Percentiles rank a stretch among this genome's conserved stretches.
Conservation (phyloP, 1,139 yeast species). For the Hyphopichia khmerensis region DNA sequence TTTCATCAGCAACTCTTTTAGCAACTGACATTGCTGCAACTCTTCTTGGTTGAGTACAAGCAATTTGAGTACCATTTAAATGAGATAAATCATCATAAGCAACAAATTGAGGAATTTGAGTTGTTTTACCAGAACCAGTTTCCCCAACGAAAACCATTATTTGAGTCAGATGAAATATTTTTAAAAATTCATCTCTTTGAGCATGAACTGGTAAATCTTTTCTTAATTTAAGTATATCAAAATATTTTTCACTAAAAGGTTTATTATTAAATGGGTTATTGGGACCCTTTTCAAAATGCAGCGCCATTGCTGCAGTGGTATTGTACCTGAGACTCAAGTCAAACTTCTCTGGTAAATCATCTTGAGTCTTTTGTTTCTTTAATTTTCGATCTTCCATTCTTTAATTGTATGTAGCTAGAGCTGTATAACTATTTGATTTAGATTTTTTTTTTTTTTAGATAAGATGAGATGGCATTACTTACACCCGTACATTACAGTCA, state of each 20-base stretch:
- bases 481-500: too few species aligned
- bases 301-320: conserved; percentile 76
- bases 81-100: conserved; percentile 91
- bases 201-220: conserved; percentile 92
- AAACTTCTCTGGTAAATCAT: conserved; percentile 48
- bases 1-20: conserved; percentile 91
- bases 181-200: conserved; percentile 84
- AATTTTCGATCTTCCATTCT: conserved; percentile 12
- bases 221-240: conserved; percentile 73
- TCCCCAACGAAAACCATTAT: conserved; percentile 99
- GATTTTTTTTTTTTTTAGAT: not conserved
- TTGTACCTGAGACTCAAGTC: conserved; percentile 54
- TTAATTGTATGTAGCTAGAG: too few species aligned
- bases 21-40: conserved; percentile 99
- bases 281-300: conserved; percentile 58
- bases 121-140: conserved; percentile 97
- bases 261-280: conserved; percentile 79
- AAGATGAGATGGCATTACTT: too few species aligned
- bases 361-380: not conserved
- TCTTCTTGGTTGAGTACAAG: conserved; percentile 97
- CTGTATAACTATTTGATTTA: not conserved
- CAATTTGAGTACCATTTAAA: conserved; percentile 73
- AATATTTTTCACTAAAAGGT: conserved; percentile 60
- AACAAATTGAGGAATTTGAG: conserved; percentile 96
- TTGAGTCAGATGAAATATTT: conserved; percentile 81